Percentiles rank a stretch among this genome's conserved stretches.
Evolutionary conservation across 164 flowering plant genomes (phyloP).

Genomic region (Kalanchoe fedtschenkoi): DNA sequence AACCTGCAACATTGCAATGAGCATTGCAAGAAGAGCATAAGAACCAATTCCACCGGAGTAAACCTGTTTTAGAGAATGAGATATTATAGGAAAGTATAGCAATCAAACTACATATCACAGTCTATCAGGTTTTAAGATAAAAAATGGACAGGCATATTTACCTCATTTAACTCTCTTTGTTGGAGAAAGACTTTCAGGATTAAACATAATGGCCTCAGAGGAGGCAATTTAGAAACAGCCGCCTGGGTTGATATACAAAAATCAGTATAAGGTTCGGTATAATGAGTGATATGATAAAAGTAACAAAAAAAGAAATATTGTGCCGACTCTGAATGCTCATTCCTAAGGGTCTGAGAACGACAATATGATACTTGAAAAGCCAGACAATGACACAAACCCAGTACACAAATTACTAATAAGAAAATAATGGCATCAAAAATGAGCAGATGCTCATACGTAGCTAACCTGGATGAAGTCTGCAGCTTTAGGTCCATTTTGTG

Average conservation of each 20-base stretch:
- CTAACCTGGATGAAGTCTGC: conserved; percentile 82
- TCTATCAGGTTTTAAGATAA: not conserved
- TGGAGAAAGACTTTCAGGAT: conserved; percentile 89
- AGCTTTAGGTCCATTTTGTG: conserved; percentile 81
- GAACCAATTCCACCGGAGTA: conserved; percentile 98
- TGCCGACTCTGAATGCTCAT: not conserved
- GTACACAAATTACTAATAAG: not conserved
- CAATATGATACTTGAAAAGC: too few species aligned
- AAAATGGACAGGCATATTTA: conserved; percentile 11
- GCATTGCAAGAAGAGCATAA: conserved; percentile 85
- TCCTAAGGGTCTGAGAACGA: not conserved
- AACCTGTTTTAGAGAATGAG: conserved; percentile 37
- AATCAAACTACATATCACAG: conserved; percentile 6
- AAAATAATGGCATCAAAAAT: not conserved
- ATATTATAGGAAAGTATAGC: not conserved
- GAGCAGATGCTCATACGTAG: not conserved
- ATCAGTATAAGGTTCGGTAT: not conserved
- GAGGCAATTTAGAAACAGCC: conserved; percentile 60
- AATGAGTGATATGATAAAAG: not conserved
- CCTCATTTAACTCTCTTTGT: conserved; percentile 97
- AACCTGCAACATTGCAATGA: conserved; percentile 82
- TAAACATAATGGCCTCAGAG: conserved; percentile 80
- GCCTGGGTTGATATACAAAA: conserved; percentile 28
- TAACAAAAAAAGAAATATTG: not conserved
- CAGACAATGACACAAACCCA: too few species aligned